Percentiles rank a stretch among this genome's conserved stretches.
These are phyloP conservation scores for Beta corolliflora DNA, from an alignment of 179 eudicot species.

Conservation along the genomic window DNA sequence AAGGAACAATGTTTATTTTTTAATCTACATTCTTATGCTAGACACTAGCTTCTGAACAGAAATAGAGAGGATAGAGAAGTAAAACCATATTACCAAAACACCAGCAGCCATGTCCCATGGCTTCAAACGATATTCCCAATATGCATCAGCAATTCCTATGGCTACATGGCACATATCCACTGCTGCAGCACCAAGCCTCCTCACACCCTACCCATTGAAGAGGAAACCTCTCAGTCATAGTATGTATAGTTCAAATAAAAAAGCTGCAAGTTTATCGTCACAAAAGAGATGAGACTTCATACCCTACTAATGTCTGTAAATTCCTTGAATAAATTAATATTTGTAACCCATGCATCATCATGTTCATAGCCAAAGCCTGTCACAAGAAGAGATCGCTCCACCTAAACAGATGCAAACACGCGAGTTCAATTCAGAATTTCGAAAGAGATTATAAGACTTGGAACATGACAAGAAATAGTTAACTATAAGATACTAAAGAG, in stretches of 20 bases:
- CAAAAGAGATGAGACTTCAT: constrained; percentile 23
- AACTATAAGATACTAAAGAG: background rate
- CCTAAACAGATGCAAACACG: constrained; percentile 41
- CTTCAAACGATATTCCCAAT: constrained; percentile 97
- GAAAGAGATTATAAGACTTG: background rate
- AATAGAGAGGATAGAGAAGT: background rate
- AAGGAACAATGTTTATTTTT: background rate
- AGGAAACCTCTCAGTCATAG: constrained; percentile 2
- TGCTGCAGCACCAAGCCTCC: constrained; percentile 99
- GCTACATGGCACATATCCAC: constrained; percentile 99
- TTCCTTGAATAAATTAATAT: constrained; percentile 83
- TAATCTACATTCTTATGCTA: background rate
- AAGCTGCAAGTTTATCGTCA: background rate
- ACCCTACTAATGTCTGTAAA: constrained; percentile 97
- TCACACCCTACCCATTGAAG: constrained; percentile 65
- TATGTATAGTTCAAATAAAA: background rate
- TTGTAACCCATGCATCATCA: constrained; percentile 95
- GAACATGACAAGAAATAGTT: background rate
- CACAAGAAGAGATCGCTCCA: constrained; percentile 84
- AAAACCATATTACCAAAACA: constrained; percentile 63
- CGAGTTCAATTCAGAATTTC: background rate
- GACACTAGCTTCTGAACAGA: background rate
- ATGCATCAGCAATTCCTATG: constrained; percentile 86
- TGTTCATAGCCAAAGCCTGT: constrained; percentile 99
- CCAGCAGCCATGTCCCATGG: constrained; percentile 99